Evolutionary conservation across 441 rosid genomes (phyloP).

Genomic region (Gossypium aridum): DNA sequence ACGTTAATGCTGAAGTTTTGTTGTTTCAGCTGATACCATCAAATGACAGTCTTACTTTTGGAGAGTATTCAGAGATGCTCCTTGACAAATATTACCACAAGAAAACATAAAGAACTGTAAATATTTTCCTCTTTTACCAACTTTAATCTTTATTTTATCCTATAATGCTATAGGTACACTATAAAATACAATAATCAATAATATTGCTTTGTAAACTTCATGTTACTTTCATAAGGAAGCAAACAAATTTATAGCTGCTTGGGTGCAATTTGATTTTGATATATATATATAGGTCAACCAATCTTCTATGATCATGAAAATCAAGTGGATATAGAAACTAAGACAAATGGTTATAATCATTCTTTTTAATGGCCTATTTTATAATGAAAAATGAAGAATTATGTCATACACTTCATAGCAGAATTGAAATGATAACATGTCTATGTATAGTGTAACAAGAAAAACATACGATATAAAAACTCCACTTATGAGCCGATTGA

Average conservation of each 20-base stretch:
- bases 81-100: slow-evolving; percentile 72
- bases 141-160: neutral
- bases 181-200: neutral
- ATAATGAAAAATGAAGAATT: neutral
- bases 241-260: neutral
- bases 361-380: neutral
- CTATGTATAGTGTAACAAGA: too few species aligned
- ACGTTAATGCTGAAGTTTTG: too few species aligned
- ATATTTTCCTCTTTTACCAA: neutral
- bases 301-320: too few species aligned
- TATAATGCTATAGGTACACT: neutral
- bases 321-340: too few species aligned
- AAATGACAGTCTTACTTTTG: slow-evolving; percentile 52
- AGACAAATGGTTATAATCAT: too few species aligned
- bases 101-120: slow-evolving; percentile 24
- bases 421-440: too few species aligned
- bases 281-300: too few species aligned
- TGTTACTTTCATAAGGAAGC: neutral
- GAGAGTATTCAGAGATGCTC: slow-evolving; percentile 76
- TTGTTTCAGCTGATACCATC: slow-evolving; percentile 52
- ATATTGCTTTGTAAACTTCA: neutral
- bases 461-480: too few species aligned
- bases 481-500: too few species aligned
- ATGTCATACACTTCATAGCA: too few species aligned
- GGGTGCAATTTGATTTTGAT: neutral